phyloP scores from a whole-genome alignment of 768 basidiomycete species.

The Tricholoma bakamatsutake region DNA sequence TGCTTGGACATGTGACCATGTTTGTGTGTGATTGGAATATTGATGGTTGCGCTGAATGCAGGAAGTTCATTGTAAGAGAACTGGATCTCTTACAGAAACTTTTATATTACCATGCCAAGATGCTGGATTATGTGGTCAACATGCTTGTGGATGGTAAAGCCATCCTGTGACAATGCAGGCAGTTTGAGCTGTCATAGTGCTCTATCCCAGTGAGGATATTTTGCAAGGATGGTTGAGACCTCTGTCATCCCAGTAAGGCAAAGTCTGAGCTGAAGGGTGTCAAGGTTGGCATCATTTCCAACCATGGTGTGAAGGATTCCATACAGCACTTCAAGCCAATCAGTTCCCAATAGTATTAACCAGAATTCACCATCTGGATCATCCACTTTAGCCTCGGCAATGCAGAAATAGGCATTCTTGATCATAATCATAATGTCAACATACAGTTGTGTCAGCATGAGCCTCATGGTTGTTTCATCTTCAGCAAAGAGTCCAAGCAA shows the following conservation, averaged over 20 bases:
- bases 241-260: no score
- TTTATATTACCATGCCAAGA: slow-evolving; percentile 27
- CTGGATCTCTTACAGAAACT: no score
- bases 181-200: no score
- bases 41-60: no score
- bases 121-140: slow-evolving; percentile 30
- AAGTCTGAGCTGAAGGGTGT: slow-evolving; percentile 12
- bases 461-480: no score
- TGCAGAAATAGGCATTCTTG: slow-evolving; percentile 25
- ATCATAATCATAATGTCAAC: slow-evolving; percentile 18
- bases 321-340: slow-evolving; percentile 29
- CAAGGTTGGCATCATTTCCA: slow-evolving; percentile 26
- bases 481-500: background rate
- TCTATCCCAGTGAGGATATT: slow-evolving; percentile 30
- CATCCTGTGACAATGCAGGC: slow-evolving; percentile 14
- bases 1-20: no score
- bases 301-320: slow-evolving; percentile 29
- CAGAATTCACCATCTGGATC: slow-evolving; percentile 25
- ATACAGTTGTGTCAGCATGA: slow-evolving; percentile 14
- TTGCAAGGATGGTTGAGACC: slow-evolving; percentile 24
- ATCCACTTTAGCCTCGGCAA: slow-evolving; percentile 31
- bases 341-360: slow-evolving; percentile 31
- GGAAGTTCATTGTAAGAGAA: no score
- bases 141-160: slow-evolving; percentile 12
- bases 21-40: no score